Evolutionary conservation across 371 early-diverging fungal species (phyloP).

Genomic region (Caulochytrium protostelioides): DNA sequence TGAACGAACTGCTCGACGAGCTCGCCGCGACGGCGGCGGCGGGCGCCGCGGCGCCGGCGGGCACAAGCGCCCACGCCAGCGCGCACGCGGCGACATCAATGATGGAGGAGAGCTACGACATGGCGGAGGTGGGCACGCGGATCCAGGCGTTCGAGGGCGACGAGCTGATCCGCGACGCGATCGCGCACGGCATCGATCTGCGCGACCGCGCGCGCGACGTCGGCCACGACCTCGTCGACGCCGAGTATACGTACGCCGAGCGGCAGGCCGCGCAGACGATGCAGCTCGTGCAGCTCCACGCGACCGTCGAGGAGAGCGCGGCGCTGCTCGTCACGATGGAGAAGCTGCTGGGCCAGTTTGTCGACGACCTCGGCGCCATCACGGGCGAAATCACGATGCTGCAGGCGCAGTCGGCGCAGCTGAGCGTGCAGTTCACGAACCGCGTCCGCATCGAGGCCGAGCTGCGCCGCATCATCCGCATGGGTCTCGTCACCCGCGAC

Average conservation of each 20-base stretch:
- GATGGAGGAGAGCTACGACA: no score
- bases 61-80: no score
- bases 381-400: constrained; percentile 62
- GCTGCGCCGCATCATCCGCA: neutral
- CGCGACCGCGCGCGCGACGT: constrained; percentile 61
- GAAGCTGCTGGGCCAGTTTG: constrained; percentile 50
- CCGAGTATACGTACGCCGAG: constrained; percentile 37
- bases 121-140: no score
- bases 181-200: constrained; percentile 62
- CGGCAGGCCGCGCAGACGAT: neutral
- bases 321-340: constrained; percentile 71
- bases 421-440: constrained; percentile 62
- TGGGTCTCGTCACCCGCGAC: neutral
- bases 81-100: no score
- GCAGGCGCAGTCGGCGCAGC: constrained; percentile 53
- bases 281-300: constrained; percentile 16
- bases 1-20: no score
- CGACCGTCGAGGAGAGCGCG: constrained; percentile 27
- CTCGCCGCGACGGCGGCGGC: no score
- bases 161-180: no score
- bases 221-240: constrained; percentile 38
- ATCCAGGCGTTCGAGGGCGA: no score
- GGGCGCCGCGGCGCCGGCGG: no score
- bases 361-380: constrained; percentile 63
- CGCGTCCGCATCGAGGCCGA: constrained; percentile 19